Conservation (phyloP, 1,139 yeast species). For the Blastobotrys aristatus region DNA sequence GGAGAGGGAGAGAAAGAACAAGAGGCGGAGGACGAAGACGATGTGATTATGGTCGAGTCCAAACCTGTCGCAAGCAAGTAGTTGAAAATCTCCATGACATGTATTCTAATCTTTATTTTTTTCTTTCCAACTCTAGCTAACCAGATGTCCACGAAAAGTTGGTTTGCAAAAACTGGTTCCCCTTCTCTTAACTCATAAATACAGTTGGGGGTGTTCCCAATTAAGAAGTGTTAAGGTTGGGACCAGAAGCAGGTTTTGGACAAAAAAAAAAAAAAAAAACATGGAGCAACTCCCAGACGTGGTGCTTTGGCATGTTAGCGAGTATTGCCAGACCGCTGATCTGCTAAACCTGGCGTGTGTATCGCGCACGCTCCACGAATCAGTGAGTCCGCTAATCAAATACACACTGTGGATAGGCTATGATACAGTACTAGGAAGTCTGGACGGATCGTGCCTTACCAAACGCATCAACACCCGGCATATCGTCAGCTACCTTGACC, state of each 20-base stretch:
- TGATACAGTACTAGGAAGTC: slow-evolving; percentile 1
- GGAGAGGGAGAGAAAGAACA: neutral
- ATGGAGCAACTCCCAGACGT: slow-evolving; percentile 1
- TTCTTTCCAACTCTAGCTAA: no score
- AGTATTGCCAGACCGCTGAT: neutral
- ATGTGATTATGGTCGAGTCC: slow-evolving; percentile 14
- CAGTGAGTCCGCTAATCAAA: neutral
- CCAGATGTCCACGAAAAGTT: no score
- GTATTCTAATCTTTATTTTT: no score
- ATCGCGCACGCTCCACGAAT: neutral
- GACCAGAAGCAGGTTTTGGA: no score
- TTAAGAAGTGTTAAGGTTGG: no score
- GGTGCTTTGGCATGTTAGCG: neutral
- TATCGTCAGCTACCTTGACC: neutral
- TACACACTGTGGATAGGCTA: slow-evolving; percentile 5
- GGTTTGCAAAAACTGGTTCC: no score
- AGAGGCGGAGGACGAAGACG: slow-evolving; percentile 13
- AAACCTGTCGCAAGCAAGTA: slow-evolving; percentile 5
- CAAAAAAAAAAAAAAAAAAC: neutral
- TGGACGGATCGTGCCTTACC: slow-evolving; percentile 3
- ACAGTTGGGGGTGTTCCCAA: no score
- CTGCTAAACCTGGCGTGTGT: neutral
- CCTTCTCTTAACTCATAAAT: no score
- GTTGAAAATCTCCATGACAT: no score
- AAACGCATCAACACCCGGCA: slow-evolving; percentile 8